Percentiles rank a stretch among this genome's conserved stretches.
Evolutionary conservation across 129 eudicot genomes (phyloP).

Genomic region (Flaveria bidentis): DNA sequence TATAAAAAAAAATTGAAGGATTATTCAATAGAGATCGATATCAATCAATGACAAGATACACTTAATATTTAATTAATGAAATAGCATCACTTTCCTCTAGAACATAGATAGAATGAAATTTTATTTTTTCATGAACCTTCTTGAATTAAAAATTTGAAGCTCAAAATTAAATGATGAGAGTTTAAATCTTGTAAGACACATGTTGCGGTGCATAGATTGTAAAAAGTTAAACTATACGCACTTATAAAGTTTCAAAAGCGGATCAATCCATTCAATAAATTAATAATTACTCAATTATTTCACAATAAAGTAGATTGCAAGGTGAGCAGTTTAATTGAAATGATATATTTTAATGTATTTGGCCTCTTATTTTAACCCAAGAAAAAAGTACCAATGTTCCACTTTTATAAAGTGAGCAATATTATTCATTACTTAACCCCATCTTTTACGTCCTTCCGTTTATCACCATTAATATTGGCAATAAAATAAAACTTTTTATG

Average conservation of each 20-base stretch:
- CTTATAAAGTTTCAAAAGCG: background rate
- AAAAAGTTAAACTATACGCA: background rate
- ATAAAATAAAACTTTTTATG: background rate
- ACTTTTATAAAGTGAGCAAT: slow-evolving; percentile 9
- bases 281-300: slow-evolving; percentile 17
- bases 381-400: background rate
- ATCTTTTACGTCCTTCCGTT: background rate
- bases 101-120: background rate
- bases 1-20: background rate
- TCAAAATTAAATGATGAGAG: too few relatives aligned
- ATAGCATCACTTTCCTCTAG: background rate
- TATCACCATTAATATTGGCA: background rate
- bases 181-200: too few relatives aligned
- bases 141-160: too few relatives aligned
- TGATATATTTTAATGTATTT: background rate
- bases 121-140: too few relatives aligned
- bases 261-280: background rate
- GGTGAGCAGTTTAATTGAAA: background rate
- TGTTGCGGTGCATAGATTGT: too few relatives aligned
- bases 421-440: background rate
- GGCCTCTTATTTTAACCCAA: background rate
- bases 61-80: background rate
- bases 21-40: background rate
- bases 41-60: background rate
- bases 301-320: slow-evolving; percentile 2